Conservation (phyloP, 441 rosid species). For the Breynia disticha region DNA sequence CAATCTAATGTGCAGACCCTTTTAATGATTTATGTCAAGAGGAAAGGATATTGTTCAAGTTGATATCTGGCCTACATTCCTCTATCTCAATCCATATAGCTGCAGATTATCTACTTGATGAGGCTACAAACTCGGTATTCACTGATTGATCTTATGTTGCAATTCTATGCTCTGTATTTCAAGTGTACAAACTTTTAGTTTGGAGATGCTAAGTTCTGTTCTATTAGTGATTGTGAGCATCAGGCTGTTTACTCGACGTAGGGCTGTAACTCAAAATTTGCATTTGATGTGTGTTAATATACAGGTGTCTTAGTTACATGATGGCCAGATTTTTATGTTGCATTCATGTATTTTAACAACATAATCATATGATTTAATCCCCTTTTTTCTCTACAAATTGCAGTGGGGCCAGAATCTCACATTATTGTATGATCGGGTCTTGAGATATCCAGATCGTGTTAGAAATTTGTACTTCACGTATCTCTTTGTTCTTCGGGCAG, state of each 20-base stretch:
- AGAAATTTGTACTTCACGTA: conserved; percentile 74
- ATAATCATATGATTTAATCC: conserved; percentile 7
- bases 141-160: conserved; percentile 6
- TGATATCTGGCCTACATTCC: conserved; percentile 88
- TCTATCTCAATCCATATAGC: conserved; percentile 81
- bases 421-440: conserved; percentile 65
- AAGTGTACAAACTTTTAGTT: too few relatives aligned
- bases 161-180: too few relatives aligned
- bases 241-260: background rate
- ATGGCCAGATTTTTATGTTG: background rate
- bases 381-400: conserved; percentile 14
- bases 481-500: conserved; percentile 84
- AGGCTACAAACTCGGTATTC: conserved; percentile 47
- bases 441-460: conserved; percentile 73
- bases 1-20: conserved; percentile 38
- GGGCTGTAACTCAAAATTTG: background rate
- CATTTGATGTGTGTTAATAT: background rate
- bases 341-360: background rate
- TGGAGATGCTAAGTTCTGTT: too few relatives aligned
- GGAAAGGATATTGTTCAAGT: conserved; percentile 65
- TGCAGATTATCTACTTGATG: conserved; percentile 73
- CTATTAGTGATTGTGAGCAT: too few relatives aligned
- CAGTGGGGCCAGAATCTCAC: conserved; percentile 90
- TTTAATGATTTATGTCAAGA: conserved; percentile 70
- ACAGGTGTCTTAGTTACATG: background rate